Percentiles rank a stretch among this genome's conserved stretches.
phyloP scores from a whole-genome alignment of 192 early-diverging fungal genomes.

The Rhizoclosmatium globosum region DNA sequence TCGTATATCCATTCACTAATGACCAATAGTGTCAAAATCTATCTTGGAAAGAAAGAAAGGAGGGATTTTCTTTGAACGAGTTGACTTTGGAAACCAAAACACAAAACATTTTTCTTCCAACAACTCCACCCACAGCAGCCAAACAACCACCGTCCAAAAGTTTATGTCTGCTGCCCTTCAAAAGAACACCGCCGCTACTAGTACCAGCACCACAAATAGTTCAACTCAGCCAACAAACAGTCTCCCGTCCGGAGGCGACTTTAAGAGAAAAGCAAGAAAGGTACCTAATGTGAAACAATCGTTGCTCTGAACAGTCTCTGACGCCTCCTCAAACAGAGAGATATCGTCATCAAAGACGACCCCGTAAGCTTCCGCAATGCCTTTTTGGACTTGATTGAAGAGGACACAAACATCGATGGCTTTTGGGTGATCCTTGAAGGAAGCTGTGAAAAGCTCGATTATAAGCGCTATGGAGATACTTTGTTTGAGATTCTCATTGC shows the following conservation, averaged over 20 bases:
- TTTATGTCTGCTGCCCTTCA: slow-evolving; percentile 20
- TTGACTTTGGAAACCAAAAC: too few relatives aligned
- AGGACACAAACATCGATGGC: slow-evolving; percentile 72
- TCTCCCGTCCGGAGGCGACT: slow-evolving; percentile 20
- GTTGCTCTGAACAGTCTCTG: background rate
- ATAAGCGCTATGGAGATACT: slow-evolving; percentile 93
- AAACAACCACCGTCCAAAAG: slow-evolving; percentile 2
- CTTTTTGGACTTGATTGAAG: slow-evolving; percentile 59
- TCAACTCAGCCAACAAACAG: slow-evolving; percentile 31
- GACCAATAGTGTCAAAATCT: background rate
- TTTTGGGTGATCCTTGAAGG: slow-evolving; percentile 79
- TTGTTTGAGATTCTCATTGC: slow-evolving; percentile 94
- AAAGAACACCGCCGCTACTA: slow-evolving; percentile 27
- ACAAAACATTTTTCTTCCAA: background rate
- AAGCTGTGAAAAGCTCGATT: slow-evolving; percentile 88
- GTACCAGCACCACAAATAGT: slow-evolving; percentile 34
- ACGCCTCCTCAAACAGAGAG: slow-evolving; percentile 55
- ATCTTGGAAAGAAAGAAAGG: background rate
- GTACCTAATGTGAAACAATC: slow-evolving; percentile 18
- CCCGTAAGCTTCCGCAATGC: slow-evolving; percentile 66
- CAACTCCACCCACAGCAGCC: background rate
- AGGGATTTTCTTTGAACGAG: too few relatives aligned
- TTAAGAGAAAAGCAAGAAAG: slow-evolving; percentile 60
- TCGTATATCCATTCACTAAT: background rate
- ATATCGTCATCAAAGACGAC: slow-evolving; percentile 73